Evolutionary conservation across 129 eudicot genomes (phyloP), one percentile per base, ranked within the genome.

Genomic region (Erigeron canadensis): DNA sequence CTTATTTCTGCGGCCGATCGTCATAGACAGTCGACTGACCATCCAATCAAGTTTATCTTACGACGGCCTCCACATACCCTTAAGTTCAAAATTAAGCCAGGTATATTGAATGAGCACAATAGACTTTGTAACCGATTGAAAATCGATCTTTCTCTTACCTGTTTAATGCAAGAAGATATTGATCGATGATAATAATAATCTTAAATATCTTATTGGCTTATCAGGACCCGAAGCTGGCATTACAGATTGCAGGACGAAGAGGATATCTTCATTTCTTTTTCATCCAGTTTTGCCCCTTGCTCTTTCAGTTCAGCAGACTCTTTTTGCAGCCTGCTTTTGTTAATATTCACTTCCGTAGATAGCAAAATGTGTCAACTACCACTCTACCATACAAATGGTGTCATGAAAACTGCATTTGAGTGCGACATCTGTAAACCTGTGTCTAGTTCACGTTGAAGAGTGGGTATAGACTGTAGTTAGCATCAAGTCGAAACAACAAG

Each of bases 1-100:
- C 89, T 93, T 74, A 93, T 93, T 85, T 93, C 96, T 78, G 98
- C 95, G 28, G 83, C 84, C 57, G 98, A 93, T 69, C 85, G 98
- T 56, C 98, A 93, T 81, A 84, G 95, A 74, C 98, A 93, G 84
- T 89, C 90, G 18, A 86, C 98, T 34, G 98, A 93, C 78, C 95
- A 93, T 77, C 96, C 96, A 60, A 93, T 93, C 70, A 93, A 93
- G 77, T 93, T 93, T 85, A 93, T 93, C 71, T 76, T 85, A 66
- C 82, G 98, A 86, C 82, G 91, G 83, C 92, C 87, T 60, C 91
- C 92, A 17, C 84, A 89, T 82, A 74, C 83, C 67, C 88, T 88
- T 5, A 93, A 85, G 77, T 93, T 93, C 73, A 93, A 93, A 78
- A 93, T 93, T 51, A 89, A 93, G 82, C 92, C 96, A 75, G 98